A percentile compares a stretch with the other conserved stretches of the same genome.
These are phyloP conservation scores for Nidularia sp. DNA, from an alignment of 768 basidiomycete genomes.

Conservation along the genomic window DNA sequence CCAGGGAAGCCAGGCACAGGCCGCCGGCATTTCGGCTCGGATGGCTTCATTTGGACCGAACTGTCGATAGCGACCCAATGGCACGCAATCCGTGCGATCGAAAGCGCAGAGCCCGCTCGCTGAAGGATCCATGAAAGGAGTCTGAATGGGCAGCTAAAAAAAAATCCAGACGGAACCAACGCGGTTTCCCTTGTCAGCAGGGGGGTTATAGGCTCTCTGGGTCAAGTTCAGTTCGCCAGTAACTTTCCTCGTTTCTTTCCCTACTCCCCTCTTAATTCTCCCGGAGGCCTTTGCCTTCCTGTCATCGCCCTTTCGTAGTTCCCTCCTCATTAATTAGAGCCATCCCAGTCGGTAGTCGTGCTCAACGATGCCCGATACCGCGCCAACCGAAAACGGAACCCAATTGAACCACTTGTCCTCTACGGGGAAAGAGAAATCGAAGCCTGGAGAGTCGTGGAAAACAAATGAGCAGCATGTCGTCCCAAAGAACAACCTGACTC, in stretches of 20 bases:
- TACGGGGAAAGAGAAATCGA: conserved; percentile 15
- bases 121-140: too few species aligned
- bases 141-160: not conserved
- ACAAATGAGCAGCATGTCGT: conserved; percentile 48
- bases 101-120: too few species aligned
- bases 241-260: not conserved
- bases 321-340: not conserved
- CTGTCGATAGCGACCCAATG: not conserved
- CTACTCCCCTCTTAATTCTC: not conserved
- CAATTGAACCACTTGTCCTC: too few species aligned
- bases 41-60: conserved; percentile 6
- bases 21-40: conserved; percentile 25
- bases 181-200: not conserved
- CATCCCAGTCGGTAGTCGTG: not conserved
- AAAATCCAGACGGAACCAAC: not conserved
- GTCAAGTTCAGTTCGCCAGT: not conserved
- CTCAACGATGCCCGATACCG: too few species aligned
- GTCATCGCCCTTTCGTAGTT: not conserved
- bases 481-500: conserved; percentile 45
- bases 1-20: not conserved
- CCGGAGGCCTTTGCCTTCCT: not conserved
- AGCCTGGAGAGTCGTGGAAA: conserved; percentile 51
- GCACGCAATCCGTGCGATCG: too few species aligned
- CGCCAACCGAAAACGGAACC: too few species aligned
- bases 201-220: not conserved